Evolutionary conservation across 257 asterid genomes (phyloP), one percentile per base, ranked within the genome.

Genomic region (Plantago major): DNA sequence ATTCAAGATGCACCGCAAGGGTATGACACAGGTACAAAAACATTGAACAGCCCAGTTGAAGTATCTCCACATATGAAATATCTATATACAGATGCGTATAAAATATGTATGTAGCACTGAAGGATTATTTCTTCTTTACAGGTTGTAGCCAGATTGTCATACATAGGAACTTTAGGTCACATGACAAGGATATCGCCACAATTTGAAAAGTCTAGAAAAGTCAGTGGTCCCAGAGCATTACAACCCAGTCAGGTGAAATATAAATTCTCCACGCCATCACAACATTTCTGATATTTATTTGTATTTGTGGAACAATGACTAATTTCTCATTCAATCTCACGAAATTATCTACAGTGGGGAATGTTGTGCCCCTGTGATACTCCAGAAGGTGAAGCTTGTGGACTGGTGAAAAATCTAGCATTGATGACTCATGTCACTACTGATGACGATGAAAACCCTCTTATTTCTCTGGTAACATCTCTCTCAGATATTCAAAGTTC

Each of bases 311-410:
- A 10, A 65, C 62, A 46, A 10, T 66, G 16, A 10, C 3, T 55
- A 43, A 55, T 62, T 46, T 65, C 43, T 53, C 57, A 14, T 62
- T 46, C 30, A 33, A 17, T 61, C 58, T 56, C 58, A 48, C 57
- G 49, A 64, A 56, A 74, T 72, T 55, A 59, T 72, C 51, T 66
- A 38, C 86, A 91, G 99, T 92, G 97, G 95, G 99, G 99, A 61
- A 92, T 92, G 97, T 78, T 92, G 74, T 92, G 99, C 60, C 99
- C 99, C 37, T 89, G 99, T 76, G 99, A 92, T 75, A 92, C 99
- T 45, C 99, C 99, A 42, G 99, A 89, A 79, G 99, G 99, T 71
- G 99, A 92, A 87, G 66, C 95, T 55, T 92, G 99, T 74, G 99
- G 99, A 72, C 68, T 92, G 87, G 97, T 92, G 76, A 92, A 92